phyloP scores from a whole-genome alignment of 2,329 filamentous ascomycete species.

The Penicillium sp. region DNA sequence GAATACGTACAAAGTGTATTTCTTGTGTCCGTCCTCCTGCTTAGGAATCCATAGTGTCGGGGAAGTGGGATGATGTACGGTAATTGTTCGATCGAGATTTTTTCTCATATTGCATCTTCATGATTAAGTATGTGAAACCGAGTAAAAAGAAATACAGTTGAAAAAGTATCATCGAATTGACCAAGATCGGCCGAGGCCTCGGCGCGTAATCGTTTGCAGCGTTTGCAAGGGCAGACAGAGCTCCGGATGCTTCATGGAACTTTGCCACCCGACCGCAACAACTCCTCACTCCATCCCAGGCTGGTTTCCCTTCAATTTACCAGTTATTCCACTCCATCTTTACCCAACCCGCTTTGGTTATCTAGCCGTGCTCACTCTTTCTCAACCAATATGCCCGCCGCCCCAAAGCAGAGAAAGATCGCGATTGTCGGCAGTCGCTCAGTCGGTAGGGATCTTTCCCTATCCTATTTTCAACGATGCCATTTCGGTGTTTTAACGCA shows the following conservation, averaged over 20 bases:
- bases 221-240: slow-evolving; percentile 10
- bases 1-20: neutral
- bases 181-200: neutral
- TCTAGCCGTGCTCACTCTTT: neutral
- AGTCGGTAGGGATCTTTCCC: slow-evolving; percentile 60
- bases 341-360: neutral
- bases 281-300: slow-evolving; percentile 2
- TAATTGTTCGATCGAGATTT: neutral
- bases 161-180: neutral
- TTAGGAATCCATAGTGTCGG: neutral
- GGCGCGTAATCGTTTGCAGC: slow-evolving; percentile 18
- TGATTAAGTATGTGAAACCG: neutral
- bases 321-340: neutral
- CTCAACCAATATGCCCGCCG: slow-evolving; percentile 58
- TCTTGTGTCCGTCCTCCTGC: neutral
- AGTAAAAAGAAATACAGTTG: neutral
- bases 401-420: slow-evolving; percentile 87
- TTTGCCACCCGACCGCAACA: slow-evolving; percentile 21
- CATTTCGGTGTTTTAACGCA: neutral
- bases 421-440: slow-evolving; percentile 93
- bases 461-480: neutral
- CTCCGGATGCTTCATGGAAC: slow-evolving; percentile 23
- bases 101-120: neutral
- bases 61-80: neutral
- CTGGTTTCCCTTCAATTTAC: slow-evolving; percentile 1